Percentiles rank a stretch among this genome's conserved stretches.
Conservation (phyloP, 2,329 filamentous ascomycete genomes). For the Diaporthe caulivora region DNA sequence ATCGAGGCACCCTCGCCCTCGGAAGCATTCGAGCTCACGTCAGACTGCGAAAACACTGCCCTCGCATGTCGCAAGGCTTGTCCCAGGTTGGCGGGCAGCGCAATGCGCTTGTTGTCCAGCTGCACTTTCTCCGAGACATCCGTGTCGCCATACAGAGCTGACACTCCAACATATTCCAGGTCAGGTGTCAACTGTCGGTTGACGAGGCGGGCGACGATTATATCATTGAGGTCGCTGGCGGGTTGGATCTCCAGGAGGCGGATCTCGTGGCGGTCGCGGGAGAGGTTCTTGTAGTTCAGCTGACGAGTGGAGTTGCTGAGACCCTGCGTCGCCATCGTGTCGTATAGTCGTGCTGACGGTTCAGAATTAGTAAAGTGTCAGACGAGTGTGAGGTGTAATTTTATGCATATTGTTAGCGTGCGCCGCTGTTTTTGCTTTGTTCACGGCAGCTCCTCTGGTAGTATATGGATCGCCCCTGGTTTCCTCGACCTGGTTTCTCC, state of each 20-base stretch:
- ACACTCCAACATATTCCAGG: slow-evolving; percentile 32
- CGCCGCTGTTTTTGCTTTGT: slow-evolving; percentile 23
- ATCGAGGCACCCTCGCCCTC: background rate
- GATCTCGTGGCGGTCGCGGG: slow-evolving; percentile 32
- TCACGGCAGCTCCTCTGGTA: background rate
- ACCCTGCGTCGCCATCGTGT: slow-evolving; percentile 29
- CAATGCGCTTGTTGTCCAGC: slow-evolving; percentile 27
- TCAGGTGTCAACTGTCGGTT: slow-evolving; percentile 27
- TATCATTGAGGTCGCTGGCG: slow-evolving; percentile 33
- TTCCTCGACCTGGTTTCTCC: slow-evolving; percentile 13
- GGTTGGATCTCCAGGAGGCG: slow-evolving; percentile 36
- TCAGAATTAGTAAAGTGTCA: slow-evolving; percentile 19
- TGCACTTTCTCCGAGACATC: slow-evolving; percentile 30
- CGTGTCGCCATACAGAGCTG: slow-evolving; percentile 32
- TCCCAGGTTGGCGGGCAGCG: slow-evolving; percentile 24
- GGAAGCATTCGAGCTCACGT: slow-evolving; percentile 7
- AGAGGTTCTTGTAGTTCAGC: slow-evolving; percentile 36
- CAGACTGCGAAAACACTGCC: slow-evolving; percentile 26
- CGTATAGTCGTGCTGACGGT: background rate
- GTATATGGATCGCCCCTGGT: slow-evolving; percentile 21
- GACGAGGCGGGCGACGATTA: slow-evolving; percentile 32
- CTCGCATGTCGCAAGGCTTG: slow-evolving; percentile 31
- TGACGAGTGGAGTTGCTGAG: slow-evolving; percentile 26
- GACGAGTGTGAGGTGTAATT: slow-evolving; percentile 25
- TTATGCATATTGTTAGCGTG: slow-evolving; percentile 31